phyloP scores from a whole-genome alignment of 306 rosid genomes.

The Senna siamea region DNA sequence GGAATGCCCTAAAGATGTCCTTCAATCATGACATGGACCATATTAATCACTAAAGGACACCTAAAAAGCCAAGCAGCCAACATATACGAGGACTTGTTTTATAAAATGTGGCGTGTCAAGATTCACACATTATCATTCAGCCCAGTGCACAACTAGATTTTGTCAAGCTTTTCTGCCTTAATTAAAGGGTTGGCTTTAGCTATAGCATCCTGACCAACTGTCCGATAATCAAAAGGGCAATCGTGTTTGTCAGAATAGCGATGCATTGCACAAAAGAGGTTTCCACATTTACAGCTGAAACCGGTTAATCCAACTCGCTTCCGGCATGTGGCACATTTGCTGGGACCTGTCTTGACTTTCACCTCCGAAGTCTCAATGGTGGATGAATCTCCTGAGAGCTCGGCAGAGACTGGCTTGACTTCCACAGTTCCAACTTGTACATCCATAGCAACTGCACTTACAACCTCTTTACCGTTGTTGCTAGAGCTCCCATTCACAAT shows the following conservation, averaged over 20 bases:
- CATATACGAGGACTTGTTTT: slow-evolving; percentile 32
- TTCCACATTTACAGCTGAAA: slow-evolving; percentile 74
- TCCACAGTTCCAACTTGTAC: slow-evolving; percentile 43
- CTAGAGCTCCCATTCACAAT: slow-evolving; percentile 54
- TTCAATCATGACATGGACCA: slow-evolving; percentile 40
- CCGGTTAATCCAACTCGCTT: slow-evolving; percentile 76
- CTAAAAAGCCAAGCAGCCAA: background rate
- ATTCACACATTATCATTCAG: slow-evolving; percentile 37
- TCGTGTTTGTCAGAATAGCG: slow-evolving; percentile 71
- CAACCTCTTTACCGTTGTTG: slow-evolving; percentile 38
- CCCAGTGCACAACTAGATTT: slow-evolving; percentile 49
- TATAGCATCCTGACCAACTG: slow-evolving; percentile 63
- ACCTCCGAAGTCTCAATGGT: slow-evolving; percentile 44
- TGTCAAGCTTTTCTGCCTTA: slow-evolving; percentile 77
- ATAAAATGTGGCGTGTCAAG: slow-evolving; percentile 38
- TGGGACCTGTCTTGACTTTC: slow-evolving; percentile 53
- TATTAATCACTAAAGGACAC: slow-evolving; percentile 43
- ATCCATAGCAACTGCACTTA: slow-evolving; percentile 29
- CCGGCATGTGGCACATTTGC: slow-evolving; percentile 60
- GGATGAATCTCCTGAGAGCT: slow-evolving; percentile 45
- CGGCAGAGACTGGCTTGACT: slow-evolving; percentile 30
- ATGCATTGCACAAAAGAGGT: slow-evolving; percentile 58
- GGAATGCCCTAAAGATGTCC: slow-evolving; percentile 51
- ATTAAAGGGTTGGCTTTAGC: slow-evolving; percentile 75
- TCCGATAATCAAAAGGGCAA: slow-evolving; percentile 59